These are phyloP conservation scores for Neltuma alba DNA, from an alignment of 306 rosid genomes.

Conservation along the genomic window DNA sequence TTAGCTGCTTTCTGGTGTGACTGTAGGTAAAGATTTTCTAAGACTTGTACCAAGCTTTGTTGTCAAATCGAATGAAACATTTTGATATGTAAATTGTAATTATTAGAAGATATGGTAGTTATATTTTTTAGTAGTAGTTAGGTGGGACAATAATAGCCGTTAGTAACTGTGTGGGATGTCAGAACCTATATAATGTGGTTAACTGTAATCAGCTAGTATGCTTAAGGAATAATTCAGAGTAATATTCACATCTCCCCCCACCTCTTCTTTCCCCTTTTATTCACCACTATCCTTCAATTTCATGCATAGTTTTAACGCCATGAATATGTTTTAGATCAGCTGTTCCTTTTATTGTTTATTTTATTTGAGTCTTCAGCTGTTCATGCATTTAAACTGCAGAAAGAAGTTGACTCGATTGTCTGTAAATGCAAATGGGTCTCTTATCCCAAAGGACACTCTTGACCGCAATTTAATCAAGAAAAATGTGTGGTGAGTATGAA, in stretches of 20 bases:
- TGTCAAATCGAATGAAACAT: slow-evolving; percentile 22
- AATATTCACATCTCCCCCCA: background rate
- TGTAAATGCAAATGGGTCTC: slow-evolving; percentile 84
- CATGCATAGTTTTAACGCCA: slow-evolving; percentile 16
- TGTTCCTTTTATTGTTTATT: background rate
- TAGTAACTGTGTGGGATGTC: too few relatives aligned
- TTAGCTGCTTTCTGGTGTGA: background rate
- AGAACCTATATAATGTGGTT: too few relatives aligned
- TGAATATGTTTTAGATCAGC: slow-evolving; percentile 9
- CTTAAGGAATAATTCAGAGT: too few relatives aligned
- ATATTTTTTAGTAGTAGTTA: background rate
- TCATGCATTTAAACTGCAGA: slow-evolving; percentile 52
- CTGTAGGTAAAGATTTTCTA: background rate
- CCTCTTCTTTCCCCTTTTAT: background rate
- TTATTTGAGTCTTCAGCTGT: slow-evolving; percentile 20
- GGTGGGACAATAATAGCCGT: background rate
- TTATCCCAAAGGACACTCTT: slow-evolving; percentile 63
- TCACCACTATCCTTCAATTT: background rate
- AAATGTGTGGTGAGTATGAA: slow-evolving; percentile 69
- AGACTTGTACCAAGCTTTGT: slow-evolving; percentile 13
- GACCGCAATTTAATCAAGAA: slow-evolving; percentile 76
- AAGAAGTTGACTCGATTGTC: slow-evolving; percentile 81
- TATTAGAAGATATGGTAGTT: background rate
- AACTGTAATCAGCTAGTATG: too few relatives aligned
- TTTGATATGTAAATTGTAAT: background rate